Base-by-base conservation (phyloP, 345 rosid species). In the Heritiera fomes region DNA sequence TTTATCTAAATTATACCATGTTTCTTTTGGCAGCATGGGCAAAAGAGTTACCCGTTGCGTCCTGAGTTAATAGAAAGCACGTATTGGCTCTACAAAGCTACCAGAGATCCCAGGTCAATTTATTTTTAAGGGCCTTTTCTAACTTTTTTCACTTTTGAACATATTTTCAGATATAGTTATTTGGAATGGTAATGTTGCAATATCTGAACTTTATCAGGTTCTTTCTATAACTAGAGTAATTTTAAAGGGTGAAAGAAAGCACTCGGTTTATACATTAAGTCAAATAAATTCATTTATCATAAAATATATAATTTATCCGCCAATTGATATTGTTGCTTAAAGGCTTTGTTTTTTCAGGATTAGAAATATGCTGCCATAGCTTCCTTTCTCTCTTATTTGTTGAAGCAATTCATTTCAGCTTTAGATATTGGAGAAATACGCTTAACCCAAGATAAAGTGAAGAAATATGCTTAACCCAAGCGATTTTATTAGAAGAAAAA, bases 31-130 rank as follows among this genome's bases (percentile, higher is more conserved):
- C 87, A 96, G 99, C 90, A 84, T 80, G 99, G 99, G 56, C 99
- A 96, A 77, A 94, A 90, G 82, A 90, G 99, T 85, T 96, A 96
- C 74, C 99, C 99, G 14, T 81, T 96, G 78, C 98, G 99, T 79
- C 99, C 99, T 11, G 99, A 96, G 86, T 79, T 41, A 77, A 92
- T 92, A 30, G 99, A 96, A 81, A 96, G 99, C 89, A 96, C 99
- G 23, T 96, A 96, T 80, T 94, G 97, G 99, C 93, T 96, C 71
- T 96, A 91, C 89, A 96, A 94, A 87, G 98, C 99, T 81, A 96
- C 98, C 61, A 86, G 97, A 86, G 90, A 96, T 85, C 90, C 95
- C 47, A 93, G 94, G 99, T 96, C 18, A 80, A 67, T 76, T 46
- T 3, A 46, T 47, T 77, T 63, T 68, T 30, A 47, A 14, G 77